Conservation (phyloP, 768 basidiomycete genomes). For the Leccinum fibrillosum region DNA sequence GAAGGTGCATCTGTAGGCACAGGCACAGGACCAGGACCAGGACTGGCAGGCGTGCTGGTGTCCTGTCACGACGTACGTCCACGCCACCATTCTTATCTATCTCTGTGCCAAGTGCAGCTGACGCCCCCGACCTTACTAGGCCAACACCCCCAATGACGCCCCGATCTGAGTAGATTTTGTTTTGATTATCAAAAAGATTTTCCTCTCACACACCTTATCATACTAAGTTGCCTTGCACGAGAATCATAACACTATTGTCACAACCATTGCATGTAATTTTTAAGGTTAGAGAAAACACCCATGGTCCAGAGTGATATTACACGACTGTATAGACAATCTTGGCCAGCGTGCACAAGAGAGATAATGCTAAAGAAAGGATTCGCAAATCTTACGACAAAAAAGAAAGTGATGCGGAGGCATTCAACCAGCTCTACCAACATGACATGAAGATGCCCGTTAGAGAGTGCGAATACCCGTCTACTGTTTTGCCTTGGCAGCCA, state of each 20-base stretch:
- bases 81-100: not conserved
- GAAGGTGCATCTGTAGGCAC: no score
- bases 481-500: slow-evolving; percentile 64
- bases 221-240: not conserved
- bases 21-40: not conserved
- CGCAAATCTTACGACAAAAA: not conserved
- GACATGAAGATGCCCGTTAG: not conserved
- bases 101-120: not conserved
- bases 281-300: not conserved
- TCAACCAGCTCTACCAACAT: not conserved
- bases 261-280: slow-evolving; percentile 8
- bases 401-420: not conserved
- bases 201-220: not conserved
- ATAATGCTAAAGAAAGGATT: not conserved
- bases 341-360: slow-evolving; percentile 6
- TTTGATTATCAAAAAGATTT: no score
- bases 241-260: not conserved
- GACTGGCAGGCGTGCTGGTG: not conserved
- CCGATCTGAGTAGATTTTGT: not conserved
- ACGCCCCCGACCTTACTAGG: not conserved
- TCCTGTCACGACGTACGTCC: not conserved
- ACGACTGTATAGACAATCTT: slow-evolving; percentile 19
- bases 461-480: slow-evolving; percentile 22
- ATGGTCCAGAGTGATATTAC: slow-evolving; percentile 24
- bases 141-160: not conserved